Percentiles rank a stretch among this genome's conserved stretches.
phyloP scores from a whole-genome alignment of 768 basidiomycete species.

The Wakefieldia striispora region DNA sequence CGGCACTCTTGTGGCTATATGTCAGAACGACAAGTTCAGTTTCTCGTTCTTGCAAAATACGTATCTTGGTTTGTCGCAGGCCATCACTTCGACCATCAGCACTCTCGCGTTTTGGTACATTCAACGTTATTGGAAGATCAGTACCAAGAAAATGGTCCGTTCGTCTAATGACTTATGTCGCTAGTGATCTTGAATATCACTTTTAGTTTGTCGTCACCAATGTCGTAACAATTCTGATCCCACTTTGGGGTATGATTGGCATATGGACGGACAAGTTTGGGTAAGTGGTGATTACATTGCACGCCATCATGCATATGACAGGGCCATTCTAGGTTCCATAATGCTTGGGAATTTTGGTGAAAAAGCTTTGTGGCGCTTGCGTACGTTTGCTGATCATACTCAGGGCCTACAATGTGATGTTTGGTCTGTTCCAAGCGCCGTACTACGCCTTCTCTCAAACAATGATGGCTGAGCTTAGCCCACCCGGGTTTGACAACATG shows the following conservation, averaged over 20 bases:
- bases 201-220: constrained; percentile 75
- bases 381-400: background rate
- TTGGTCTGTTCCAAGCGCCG: constrained; percentile 81
- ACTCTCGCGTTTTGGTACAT: constrained; percentile 84
- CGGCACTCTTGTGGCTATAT: constrained; percentile 69
- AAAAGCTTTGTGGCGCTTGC: constrained; percentile 5
- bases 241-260: constrained; percentile 84
- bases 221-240: constrained; percentile 72
- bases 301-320: background rate
- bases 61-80: constrained; percentile 74
- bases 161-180: background rate
- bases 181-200: background rate
- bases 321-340: constrained; percentile 54
- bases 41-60: constrained; percentile 84
- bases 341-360: constrained; percentile 86
- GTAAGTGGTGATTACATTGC: constrained; percentile 35
- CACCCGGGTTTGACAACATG: constrained; percentile 86
- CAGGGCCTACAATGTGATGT: constrained; percentile 78
- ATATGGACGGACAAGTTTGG: constrained; percentile 78
- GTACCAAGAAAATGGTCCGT: constrained; percentile 76
- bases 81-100: constrained; percentile 68
- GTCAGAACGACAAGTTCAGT: constrained; percentile 76
- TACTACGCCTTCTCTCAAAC: constrained; percentile 87
- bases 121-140: constrained; percentile 74
- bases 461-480: constrained; percentile 87